phyloP scores from a whole-genome alignment of 108 stramenopile genomes.

The Skeletonema costatum region DNA sequence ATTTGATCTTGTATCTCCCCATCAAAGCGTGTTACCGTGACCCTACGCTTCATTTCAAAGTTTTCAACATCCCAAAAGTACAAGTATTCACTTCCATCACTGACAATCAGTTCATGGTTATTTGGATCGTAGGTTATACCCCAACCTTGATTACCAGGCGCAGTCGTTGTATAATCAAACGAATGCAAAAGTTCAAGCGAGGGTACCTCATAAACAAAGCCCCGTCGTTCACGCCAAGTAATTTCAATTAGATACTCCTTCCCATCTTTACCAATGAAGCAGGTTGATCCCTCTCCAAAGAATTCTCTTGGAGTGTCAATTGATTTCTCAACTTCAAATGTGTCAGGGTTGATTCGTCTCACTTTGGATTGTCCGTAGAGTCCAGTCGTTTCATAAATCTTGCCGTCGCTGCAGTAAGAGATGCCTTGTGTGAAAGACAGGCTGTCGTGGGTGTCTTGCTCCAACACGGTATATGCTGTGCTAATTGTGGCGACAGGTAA shows the following conservation, averaged over 20 bases:
- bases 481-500: constrained; percentile 24
- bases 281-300: constrained; percentile 84
- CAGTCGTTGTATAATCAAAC: constrained; percentile 67
- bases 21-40: constrained; percentile 54
- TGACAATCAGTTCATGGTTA: constrained; percentile 74
- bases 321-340: constrained; percentile 55
- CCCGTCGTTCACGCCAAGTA: constrained; percentile 69
- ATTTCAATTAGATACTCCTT: constrained; percentile 60
- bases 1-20: constrained; percentile 53
- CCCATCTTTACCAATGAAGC: constrained; percentile 46
- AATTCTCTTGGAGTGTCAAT: constrained; percentile 47
- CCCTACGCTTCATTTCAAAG: constrained; percentile 51
- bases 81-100: constrained; percentile 70
- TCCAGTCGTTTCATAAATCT: constrained; percentile 76
- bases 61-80: constrained; percentile 80
- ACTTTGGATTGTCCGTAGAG: constrained; percentile 68
- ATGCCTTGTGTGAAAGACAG: constrained; percentile 83
- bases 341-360: constrained; percentile 64
- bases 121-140: constrained; percentile 76
- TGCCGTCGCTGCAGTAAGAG: constrained; percentile 64
- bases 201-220: constrained; percentile 75
- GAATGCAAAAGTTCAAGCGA: constrained; percentile 50
- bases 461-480: constrained; percentile 54
- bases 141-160: constrained; percentile 70
- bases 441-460: constrained; percentile 64